Conservation (phyloP, 768 basidiomycete species). For the Termitomyces sp. region DNA sequence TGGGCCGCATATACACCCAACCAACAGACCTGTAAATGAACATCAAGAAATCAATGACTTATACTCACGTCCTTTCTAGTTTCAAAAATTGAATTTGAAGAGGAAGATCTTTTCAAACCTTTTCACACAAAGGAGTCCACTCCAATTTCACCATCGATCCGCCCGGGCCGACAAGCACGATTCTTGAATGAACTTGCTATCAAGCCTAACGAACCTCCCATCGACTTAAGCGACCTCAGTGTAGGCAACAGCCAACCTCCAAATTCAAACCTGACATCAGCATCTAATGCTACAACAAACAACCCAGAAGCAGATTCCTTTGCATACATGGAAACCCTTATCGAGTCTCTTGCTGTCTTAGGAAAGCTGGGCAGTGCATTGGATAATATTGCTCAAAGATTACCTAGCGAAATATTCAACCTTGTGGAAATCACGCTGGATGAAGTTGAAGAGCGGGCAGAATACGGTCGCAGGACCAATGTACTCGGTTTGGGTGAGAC, state of each 20-base stretch:
- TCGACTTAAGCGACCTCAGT: constrained; percentile 51
- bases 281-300: constrained; percentile 16
- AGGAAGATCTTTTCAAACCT: constrained; percentile 32
- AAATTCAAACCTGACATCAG: constrained; percentile 15
- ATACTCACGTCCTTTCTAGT: constrained; percentile 39
- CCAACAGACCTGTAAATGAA: constrained; percentile 67
- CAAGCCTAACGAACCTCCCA: constrained; percentile 76
- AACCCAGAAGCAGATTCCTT: constrained; percentile 95
- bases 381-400: constrained; percentile 79
- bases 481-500: constrained; percentile 31
- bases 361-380: constrained; percentile 84
- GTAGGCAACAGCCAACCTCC: constrained; percentile 20
- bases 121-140: constrained; percentile 29
- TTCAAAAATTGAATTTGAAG: constrained; percentile 62
- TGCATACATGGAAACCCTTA: constrained; percentile 84
- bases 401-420: constrained; percentile 78
- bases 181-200: constrained; percentile 64
- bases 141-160: constrained; percentile 35
- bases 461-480: constrained; percentile 61
- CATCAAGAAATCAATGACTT: background rate
- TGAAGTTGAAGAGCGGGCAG: constrained; percentile 89
- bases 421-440: constrained; percentile 85
- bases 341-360: constrained; percentile 90
- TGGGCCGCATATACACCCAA: constrained; percentile 84
- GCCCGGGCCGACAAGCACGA: constrained; percentile 50